Base-by-base conservation (phyloP, 352 stramenopile species). In the Globisporangium parvum region DNA sequence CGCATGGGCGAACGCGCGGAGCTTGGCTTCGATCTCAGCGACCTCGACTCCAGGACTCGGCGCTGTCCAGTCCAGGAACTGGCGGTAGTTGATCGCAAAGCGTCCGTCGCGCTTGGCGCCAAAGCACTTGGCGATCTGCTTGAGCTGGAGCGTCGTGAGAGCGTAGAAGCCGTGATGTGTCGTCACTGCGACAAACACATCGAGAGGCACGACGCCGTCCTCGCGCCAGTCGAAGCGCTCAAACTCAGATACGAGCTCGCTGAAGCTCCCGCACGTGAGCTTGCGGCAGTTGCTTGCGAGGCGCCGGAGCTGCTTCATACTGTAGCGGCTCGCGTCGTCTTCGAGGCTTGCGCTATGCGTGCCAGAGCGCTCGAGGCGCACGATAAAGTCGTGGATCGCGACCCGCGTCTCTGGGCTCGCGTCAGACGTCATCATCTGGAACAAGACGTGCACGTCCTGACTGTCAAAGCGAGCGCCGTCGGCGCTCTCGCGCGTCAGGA, bases 51-150 rank as follows among this genome's bases (percentile, higher is more conserved):
- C 35, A 17, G 64, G 51, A 49, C 20, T 57, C 18, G 72, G 78
- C 8, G 71, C 85, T 35, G 73, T 77, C 81, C 81, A 91, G 52
- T 89, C 73, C 31, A 91, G 53, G 23, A 88, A 87, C 39, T 84
- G 66, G 3, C 66, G 65, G 48, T 87, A 89, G 35, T 88, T 84
- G 28, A 91, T 74, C 2, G 71, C 77, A 55, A 85, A 88, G 3
- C 57, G 39, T 0, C 67, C 69, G 15, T 69, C 64, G n/a, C 60
- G 40, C 39, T 86, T 85, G 6, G 63, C 56, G 17, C 80, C 65
- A 47, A 89, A 91, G 18, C 49, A 49, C 48, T 82, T 88, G 2
- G 69, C 79, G 10, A 89, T 59, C 12, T 70, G 55, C 41, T 73
- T 75, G 1, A 80, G 33, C 44, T 85, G 66, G 9, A 52, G 37